A percentile compares a stretch with the other conserved stretches of the same genome.
phyloP scores from a whole-genome alignment of 208 protist genomes.

The Wallacemonas collosoma region DNA sequence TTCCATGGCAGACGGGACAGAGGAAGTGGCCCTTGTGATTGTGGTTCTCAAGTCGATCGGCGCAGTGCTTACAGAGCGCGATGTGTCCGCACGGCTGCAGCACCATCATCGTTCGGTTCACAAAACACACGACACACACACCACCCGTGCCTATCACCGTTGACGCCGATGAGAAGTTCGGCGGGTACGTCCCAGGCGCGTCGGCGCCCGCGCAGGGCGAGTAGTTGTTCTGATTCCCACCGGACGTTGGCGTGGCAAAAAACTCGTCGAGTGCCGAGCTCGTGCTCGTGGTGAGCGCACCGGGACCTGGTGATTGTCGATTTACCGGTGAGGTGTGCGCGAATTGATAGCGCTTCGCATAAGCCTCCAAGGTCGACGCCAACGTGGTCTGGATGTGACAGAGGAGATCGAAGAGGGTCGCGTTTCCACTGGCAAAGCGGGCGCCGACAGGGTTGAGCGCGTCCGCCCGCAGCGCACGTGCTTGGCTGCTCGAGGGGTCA shows the following conservation, averaged over 20 bases:
- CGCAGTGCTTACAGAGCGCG: constrained; percentile 50
- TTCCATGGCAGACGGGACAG: constrained; percentile 54
- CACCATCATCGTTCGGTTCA: constrained; percentile 29
- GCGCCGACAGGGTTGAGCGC: background rate
- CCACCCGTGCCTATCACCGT: background rate
- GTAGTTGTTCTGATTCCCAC: too few species aligned
- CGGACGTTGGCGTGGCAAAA: background rate
- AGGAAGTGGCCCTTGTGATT: constrained; percentile 40
- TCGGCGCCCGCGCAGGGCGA: too few species aligned
- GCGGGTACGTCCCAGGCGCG: background rate
- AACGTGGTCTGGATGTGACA: constrained; percentile 27
- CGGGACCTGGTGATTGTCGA: background rate
- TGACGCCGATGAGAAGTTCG: background rate
- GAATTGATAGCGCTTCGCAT: constrained; percentile 18
- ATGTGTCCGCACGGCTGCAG: constrained; percentile 74
- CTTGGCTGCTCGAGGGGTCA: background rate
- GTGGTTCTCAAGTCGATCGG: constrained; percentile 41
- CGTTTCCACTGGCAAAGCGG: background rate
- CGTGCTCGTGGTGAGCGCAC: background rate
- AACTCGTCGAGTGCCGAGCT: constrained; percentile 32
- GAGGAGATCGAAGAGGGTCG: constrained; percentile 40
- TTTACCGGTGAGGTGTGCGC: constrained; percentile 11
- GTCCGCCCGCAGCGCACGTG: constrained; percentile 6
- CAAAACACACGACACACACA: constrained; percentile 59
- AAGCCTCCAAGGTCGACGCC: constrained; percentile 22